Evolutionary conservation across 169 alveolate genomes (phyloP).

Genomic region (Eimeria praecox): DNA sequence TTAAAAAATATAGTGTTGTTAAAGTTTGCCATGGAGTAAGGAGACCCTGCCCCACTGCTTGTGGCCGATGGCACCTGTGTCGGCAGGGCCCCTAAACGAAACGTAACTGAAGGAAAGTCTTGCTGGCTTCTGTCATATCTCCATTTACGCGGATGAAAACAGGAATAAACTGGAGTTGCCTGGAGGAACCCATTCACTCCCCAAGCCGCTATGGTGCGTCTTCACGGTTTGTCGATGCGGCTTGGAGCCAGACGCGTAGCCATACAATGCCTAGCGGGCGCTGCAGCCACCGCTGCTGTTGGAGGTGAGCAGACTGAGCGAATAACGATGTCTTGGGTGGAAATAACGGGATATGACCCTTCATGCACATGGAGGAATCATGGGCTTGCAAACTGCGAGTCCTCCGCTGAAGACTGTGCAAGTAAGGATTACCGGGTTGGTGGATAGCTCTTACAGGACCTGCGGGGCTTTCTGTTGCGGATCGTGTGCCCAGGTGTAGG

Average conservation of each 20-base stretch:
- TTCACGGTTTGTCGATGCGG: conserved; percentile 33
- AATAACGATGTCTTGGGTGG: background rate
- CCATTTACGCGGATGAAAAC: background rate
- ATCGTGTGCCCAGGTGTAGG: conserved; percentile 26
- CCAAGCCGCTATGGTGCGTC: conserved; percentile 25
- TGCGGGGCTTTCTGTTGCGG: background rate
- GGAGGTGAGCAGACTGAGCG: conserved; percentile 7
- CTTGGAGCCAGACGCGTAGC: conserved; percentile 30
- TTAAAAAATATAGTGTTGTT: background rate
- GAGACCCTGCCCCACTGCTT: background rate
- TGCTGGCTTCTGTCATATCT: background rate
- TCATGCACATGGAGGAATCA: background rate
- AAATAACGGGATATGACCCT: background rate
- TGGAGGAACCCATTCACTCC: background rate
- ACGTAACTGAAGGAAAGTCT: background rate
- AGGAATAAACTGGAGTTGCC: background rate
- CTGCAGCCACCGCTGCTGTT: conserved; percentile 43
- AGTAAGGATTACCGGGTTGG: background rate
- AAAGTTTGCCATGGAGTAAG: background rate
- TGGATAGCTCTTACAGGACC: background rate
- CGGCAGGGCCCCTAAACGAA: conserved; percentile 23
- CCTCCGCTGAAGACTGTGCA: background rate
- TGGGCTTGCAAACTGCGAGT: background rate
- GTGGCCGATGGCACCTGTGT: background rate
- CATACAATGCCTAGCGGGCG: conserved; percentile 49